Percentiles rank a stretch among this genome's conserved stretches.
These are phyloP conservation scores for Quercus rubra DNA, from an alignment of 306 rosid genomes.

Conservation along the genomic window DNA sequence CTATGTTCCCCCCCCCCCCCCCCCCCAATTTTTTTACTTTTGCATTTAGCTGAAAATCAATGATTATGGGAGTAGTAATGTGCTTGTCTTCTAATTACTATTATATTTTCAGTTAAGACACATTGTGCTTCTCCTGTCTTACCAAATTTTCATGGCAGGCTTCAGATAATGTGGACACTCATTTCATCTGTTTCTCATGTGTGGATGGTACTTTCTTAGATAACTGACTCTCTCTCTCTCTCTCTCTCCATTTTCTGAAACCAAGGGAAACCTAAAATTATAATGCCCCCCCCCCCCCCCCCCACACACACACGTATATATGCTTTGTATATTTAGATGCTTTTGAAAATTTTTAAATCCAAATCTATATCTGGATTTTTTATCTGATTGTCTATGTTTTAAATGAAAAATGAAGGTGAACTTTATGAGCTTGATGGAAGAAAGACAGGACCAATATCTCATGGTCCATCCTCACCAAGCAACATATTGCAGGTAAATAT, in stretches of 20 bases:
- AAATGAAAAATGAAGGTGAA: constrained; percentile 38
- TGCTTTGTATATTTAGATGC: not conserved
- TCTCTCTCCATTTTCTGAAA: not conserved
- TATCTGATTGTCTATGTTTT: constrained; percentile 3
- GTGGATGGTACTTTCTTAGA: constrained; percentile 52
- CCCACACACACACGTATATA: not conserved
- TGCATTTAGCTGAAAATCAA: not conserved
- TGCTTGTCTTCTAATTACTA: not conserved
- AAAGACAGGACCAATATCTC: constrained; percentile 68
- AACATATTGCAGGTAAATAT: constrained; percentile 57
- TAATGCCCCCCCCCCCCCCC: no score
- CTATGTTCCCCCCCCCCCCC: no score
- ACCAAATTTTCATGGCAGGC: constrained; percentile 46
- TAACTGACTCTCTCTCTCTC: not conserved
- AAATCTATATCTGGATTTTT: not conserved
- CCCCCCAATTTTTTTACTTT: no score
- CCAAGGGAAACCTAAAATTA: not conserved
- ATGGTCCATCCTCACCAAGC: constrained; percentile 69
- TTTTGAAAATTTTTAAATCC: not conserved
- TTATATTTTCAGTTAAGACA: not conserved
- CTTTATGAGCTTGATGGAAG: constrained; percentile 96
- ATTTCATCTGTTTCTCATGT: constrained; percentile 83
- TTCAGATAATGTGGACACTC: constrained; percentile 58
- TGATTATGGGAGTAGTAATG: not conserved
- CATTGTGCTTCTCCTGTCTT: not conserved